Evolutionary conservation across 345 rosid genomes (phyloP).

Genomic region (Populus ilicifolia): DNA sequence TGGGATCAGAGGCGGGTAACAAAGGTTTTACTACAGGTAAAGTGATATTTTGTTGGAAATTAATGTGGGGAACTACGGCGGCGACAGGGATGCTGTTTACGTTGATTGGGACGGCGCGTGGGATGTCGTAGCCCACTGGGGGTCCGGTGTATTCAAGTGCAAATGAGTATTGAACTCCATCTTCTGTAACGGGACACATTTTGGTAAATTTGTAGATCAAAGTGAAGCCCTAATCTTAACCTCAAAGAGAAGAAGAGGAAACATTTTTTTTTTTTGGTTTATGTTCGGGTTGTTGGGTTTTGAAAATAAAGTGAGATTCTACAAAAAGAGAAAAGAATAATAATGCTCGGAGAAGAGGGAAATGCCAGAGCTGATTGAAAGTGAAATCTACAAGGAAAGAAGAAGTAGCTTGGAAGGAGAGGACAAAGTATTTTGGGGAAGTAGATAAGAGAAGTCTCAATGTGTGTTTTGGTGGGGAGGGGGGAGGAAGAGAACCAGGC

Average conservation of each 20-base stretch:
- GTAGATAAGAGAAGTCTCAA: too few species aligned
- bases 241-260: background rate
- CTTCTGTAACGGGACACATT: constrained; percentile 32
- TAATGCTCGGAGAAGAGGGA: constrained; percentile 15
- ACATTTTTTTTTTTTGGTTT: background rate
- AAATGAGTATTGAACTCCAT: constrained; percentile 58
- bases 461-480: too few species aligned
- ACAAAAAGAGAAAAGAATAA: background rate
- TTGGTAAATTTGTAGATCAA: background rate
- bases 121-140: constrained; percentile 70
- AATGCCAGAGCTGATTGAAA: background rate
- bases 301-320: background rate
- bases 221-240: background rate
- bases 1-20: constrained; percentile 37
- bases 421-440: background rate
- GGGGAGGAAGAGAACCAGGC: too few species aligned
- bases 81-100: constrained; percentile 89
- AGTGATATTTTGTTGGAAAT: constrained; percentile 46
- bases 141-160: constrained; percentile 90
- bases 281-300: background rate
- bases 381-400: background rate
- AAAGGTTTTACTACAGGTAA: constrained; percentile 87
- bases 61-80: constrained; percentile 72
- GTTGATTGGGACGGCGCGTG: constrained; percentile 88
- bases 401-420: background rate